Evolutionary conservation across 345 rosid species (phyloP).

Genomic region (Pistacia integerrima): DNA sequence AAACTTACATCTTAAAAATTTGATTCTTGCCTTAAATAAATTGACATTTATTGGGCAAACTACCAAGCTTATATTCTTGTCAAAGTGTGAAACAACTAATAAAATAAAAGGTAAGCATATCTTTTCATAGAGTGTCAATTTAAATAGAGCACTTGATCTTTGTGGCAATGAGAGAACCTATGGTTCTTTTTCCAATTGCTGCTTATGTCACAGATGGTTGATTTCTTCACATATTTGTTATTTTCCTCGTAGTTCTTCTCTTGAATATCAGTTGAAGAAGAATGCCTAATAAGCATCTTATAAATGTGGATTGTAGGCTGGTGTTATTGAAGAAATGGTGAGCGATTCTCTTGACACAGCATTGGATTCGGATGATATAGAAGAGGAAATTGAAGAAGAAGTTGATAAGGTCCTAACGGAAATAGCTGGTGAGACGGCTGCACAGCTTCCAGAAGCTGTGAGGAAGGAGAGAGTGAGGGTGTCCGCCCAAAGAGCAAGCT

Average conservation of each 20-base stretch:
- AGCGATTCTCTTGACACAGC: constrained; percentile 44
- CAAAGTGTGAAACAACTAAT: neutral
- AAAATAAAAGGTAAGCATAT: neutral
- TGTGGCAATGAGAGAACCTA: neutral
- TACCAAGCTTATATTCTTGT: neutral
- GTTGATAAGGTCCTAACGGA: constrained; percentile 52
- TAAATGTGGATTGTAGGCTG: constrained; percentile 37
- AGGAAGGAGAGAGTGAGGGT: constrained; percentile 29
- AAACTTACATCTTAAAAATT: neutral
- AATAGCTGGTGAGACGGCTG: constrained; percentile 53
- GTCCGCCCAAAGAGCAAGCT: constrained; percentile 27
- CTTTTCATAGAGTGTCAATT: neutral
- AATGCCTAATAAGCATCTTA: neutral
- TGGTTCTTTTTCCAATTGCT: neutral
- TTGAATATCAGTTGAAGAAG: neutral
- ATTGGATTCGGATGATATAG: constrained; percentile 52
- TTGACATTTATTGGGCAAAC: neutral
- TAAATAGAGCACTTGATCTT: neutral
- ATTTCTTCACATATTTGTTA: neutral
- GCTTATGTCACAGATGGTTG: neutral
- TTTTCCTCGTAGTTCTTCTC: neutral
- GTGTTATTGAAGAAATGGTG: constrained; percentile 52
- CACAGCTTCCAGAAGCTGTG: constrained; percentile 46
- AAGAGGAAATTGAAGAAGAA: constrained; percentile 54
- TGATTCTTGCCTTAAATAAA: neutral